Evolutionary conservation across 306 rosid species (phyloP), one percentile per base, ranked within the genome.

Genomic region (Betula pendula): DNA sequence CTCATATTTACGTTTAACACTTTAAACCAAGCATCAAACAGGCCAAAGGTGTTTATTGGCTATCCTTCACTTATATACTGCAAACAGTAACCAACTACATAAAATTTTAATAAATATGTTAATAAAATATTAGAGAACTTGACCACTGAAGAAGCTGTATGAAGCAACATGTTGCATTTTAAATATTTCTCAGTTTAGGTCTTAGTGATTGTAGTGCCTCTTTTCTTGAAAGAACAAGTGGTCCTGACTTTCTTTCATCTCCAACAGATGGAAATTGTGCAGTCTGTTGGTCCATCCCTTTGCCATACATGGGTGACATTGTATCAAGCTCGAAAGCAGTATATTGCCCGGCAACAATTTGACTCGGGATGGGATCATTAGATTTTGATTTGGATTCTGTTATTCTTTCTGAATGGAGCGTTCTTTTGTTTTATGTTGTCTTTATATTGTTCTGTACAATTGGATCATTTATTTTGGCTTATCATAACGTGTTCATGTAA

Each of bases 401-500:
- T 16, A 17, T 50, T 50, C 6, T 50, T 1, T 50, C 22, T 15
- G 55, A 5, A 4, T 50, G 10, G 2, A 50, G 6, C 0, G 24
- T 1, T 56, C 5, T 15, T 11, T 38, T 19, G 22, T 66, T 13
- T 6, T 13, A 6, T 9, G 38, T 31, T 69, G 15, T 56, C 43
- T 77, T 58, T 5, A 35, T 17, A 33, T 55, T 29, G 1, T 40
- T 40, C 2, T 35, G n/a, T 13, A n/a, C 20, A 1, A 44, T 12
- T 22, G 2, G n/a, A 8, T 13, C 38, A 14, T 50, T 47, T 50
- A 20, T 70, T 63, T 35, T 59, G 72, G 70, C 81, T 63, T 24
- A 15, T 50, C 6, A 16, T 45, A 60, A 48, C 27, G 22, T 60
- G 45, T 67, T 84, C 16, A 73, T 81, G 75, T 6, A 65, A 70